Evolutionary conservation across 176 grass and related monocot species (phyloP), one percentile per base, ranked within the genome.

Genomic region (Carex pumila): DNA sequence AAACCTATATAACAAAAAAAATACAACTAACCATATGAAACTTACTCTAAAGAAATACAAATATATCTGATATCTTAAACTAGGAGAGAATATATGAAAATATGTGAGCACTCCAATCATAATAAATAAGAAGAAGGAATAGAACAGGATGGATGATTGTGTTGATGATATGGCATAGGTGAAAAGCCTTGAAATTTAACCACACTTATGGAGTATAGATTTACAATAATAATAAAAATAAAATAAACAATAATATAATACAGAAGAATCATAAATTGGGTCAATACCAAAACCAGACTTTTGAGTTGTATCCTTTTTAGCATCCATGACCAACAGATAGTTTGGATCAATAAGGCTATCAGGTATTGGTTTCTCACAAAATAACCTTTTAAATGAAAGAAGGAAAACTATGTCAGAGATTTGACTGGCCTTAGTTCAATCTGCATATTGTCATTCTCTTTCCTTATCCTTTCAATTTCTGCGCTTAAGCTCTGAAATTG

Each of bases 371-470:
- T 66, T 53, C 47, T 45, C 15, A 14, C 64, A 32, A 58, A 56
- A 11, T 56, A 61, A 81, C 15, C 56, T 25, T 79, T 57, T 8
- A 59, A 3, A 63, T n/a, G 11, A 63, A 83, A 66, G 45, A 32
- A 53, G 39, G 11, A 34, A 66, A 83, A 64, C 29, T 30, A 57
- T 78, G 25, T 57, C 29, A 19, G 64, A 72, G 80, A 58, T 19
- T 36, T 57, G 65, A 77, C 74, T 87, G 60, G 88, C 95, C 95
- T 94, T 60, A 98, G 88, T 84, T 98, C 92, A 60, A 98, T 90
- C 89, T 98, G 95, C 95, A 94, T 98, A 71, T 88, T 94, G 69
- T 98, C 95, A 1, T 93, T 98, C 86, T 98, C 95, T 87, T 98
- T 98, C 91, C 91, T 98, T 41, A 98, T 83, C 47, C 92, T 91